phyloP scores from a whole-genome alignment of 2,329 filamentous ascomycete genomes.

The Emergomyces orientalis region DNA sequence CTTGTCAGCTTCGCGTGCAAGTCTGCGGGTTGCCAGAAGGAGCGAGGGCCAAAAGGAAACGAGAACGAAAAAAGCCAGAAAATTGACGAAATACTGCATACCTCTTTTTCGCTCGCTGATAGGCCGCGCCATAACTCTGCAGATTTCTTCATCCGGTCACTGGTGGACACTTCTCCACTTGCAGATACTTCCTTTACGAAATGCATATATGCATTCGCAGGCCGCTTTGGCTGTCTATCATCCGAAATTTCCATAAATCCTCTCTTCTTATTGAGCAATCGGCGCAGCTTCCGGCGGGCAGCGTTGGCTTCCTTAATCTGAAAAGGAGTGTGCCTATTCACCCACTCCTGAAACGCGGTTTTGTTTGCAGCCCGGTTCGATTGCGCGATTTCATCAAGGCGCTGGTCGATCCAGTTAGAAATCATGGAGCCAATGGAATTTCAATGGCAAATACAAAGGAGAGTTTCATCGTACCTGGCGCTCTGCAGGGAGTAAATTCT shows the following conservation, averaged over 20 bases:
- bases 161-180: slow-evolving; percentile 43
- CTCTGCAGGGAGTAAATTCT: slow-evolving; percentile 25
- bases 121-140: slow-evolving; percentile 24
- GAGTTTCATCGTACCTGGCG: slow-evolving; percentile 26
- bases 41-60: background rate
- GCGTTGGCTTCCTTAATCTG: slow-evolving; percentile 52
- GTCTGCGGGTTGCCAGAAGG: background rate
- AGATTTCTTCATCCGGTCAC: slow-evolving; percentile 26
- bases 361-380: slow-evolving; percentile 38
- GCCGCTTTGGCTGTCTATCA: slow-evolving; percentile 43
- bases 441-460: background rate
- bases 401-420: slow-evolving; percentile 31
- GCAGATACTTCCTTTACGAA: slow-evolving; percentile 40
- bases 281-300: slow-evolving; percentile 40
- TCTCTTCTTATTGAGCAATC: slow-evolving; percentile 18
- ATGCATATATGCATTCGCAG: slow-evolving; percentile 29
- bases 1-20: background rate
- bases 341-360: slow-evolving; percentile 44
- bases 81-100: slow-evolving; percentile 9
- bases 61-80: background rate
- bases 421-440: background rate
- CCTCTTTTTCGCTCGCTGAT: slow-evolving; percentile 25
- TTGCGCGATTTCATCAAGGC: slow-evolving; percentile 44
- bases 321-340: slow-evolving; percentile 46
- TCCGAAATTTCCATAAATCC: slow-evolving; percentile 39